Percentiles rank a stretch among this genome's conserved stretches.
Conservation (phyloP, 2,329 filamentous ascomycete species). For the Septoria petroselini region DNA sequence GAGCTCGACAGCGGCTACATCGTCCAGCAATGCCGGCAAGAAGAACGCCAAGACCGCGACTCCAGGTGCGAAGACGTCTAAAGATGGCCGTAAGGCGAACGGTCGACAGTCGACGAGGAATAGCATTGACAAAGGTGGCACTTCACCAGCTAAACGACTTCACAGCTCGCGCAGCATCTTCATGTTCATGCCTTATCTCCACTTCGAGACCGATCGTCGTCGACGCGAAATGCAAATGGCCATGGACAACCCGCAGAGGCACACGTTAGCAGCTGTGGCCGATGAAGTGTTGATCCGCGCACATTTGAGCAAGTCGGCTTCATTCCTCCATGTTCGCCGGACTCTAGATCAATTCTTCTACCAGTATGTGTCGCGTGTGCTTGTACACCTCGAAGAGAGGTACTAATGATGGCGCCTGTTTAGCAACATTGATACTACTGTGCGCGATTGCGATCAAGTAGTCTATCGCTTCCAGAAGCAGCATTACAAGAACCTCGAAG, state of each 20-base stretch:
- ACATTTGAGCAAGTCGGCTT: constrained; percentile 25
- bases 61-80: background rate
- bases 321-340: constrained; percentile 55
- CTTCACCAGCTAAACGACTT: constrained; percentile 3
- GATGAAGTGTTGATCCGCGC: constrained; percentile 40
- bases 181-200: constrained; percentile 62
- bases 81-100: constrained; percentile 7
- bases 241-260: constrained; percentile 39
- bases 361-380: constrained; percentile 36
- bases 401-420: no score
- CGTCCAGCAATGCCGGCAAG: constrained; percentile 13
- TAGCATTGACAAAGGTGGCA: constrained; percentile 10
- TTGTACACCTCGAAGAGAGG: no score
- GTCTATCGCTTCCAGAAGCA: constrained; percentile 55
- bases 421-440: constrained; percentile 56
- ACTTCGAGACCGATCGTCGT: constrained; percentile 58
- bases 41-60: background rate
- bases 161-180: constrained; percentile 37
- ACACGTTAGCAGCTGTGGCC: constrained; percentile 23
- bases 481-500: constrained; percentile 17
- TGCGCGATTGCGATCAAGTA: constrained; percentile 61
- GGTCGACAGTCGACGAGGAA: constrained; percentile 14
- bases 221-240: constrained; percentile 54
- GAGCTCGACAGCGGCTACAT: constrained; percentile 18
- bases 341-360: constrained; percentile 67